Percentiles rank a stretch among this genome's conserved stretches.
Evolutionary conservation across 257 asterid species (phyloP).

Genomic region (Cordia subcordata): DNA sequence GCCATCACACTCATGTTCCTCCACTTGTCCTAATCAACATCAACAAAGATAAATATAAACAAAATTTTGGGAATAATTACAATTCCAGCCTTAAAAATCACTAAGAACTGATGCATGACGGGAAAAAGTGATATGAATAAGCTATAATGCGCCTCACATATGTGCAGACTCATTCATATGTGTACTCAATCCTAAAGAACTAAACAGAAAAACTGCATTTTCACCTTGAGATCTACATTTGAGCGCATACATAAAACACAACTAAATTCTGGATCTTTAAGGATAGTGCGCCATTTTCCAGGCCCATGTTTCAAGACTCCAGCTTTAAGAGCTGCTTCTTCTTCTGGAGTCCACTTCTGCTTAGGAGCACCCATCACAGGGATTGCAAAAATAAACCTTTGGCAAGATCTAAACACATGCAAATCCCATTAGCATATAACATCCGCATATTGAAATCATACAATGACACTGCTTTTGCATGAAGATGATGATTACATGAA

Average conservation of each 20-base stretch:
- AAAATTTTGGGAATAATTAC: no score
- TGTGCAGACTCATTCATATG: background rate
- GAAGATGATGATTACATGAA: no score
- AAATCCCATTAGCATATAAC: background rate
- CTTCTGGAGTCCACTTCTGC: constrained; percentile 98
- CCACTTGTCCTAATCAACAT: constrained; percentile 81
- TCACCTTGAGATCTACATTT: constrained; percentile 95
- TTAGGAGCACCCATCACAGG: constrained; percentile 93
- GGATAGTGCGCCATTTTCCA: constrained; percentile 97
- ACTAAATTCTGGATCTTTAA: constrained; percentile 87
- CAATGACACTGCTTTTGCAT: no score
- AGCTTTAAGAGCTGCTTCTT: constrained; percentile 97
- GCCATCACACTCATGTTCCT: constrained; percentile 99
- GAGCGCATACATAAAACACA: constrained; percentile 72
- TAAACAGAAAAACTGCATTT: background rate
- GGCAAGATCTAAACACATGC: background rate
- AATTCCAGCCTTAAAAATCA: background rate
- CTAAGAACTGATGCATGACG: background rate
- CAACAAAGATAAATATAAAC: constrained; percentile 25
- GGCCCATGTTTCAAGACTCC: constrained; percentile 95
- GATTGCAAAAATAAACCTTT: constrained; percentile 1
- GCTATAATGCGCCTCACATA: background rate
- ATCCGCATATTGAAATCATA: background rate
- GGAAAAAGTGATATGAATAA: background rate
- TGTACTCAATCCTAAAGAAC: background rate